phyloP scores from a whole-genome alignment of 2,329 filamentous ascomycete species.

The Pseudodiploospora longispora region DNA sequence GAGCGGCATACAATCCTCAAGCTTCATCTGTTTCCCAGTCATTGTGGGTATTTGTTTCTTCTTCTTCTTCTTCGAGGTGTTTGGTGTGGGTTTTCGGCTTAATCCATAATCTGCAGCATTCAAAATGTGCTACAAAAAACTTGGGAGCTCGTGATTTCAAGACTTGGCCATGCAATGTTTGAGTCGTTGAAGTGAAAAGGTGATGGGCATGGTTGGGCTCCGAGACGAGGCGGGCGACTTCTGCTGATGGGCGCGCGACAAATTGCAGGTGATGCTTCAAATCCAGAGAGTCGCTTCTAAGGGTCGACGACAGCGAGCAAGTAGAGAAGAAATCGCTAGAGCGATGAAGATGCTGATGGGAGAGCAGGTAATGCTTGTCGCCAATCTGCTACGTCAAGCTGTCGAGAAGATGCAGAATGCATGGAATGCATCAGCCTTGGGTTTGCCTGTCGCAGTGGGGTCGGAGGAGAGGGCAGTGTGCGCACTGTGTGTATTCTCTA shows the following conservation, averaged over 20 bases:
- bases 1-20: conserved; percentile 67
- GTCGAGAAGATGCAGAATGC: too few relatives aligned
- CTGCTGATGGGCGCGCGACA: neutral
- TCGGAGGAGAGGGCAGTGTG: too few relatives aligned
- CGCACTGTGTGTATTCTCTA: too few relatives aligned
- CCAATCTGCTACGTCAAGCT: too few relatives aligned
- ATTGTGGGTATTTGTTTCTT: conserved; percentile 44
- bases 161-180: conserved; percentile 24
- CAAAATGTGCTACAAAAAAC: neutral
- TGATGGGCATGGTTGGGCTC: conserved; percentile 23
- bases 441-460: too few relatives aligned
- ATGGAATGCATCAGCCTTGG: too few relatives aligned
- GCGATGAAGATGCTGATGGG: too few relatives aligned
- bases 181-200: conserved; percentile 20
- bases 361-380: too few relatives aligned
- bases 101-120: conserved; percentile 20
- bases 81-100: conserved; percentile 4
- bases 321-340: too few relatives aligned
- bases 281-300: too few relatives aligned
- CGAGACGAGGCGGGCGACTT: neutral
- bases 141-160: conserved; percentile 12
- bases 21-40: conserved; percentile 70
- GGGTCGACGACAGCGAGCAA: too few relatives aligned
- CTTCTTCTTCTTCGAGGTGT: neutral
- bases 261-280: neutral